These are phyloP conservation scores for Brassica balearica DNA, from an alignment of 441 rosid species.

Conservation along the genomic window DNA sequence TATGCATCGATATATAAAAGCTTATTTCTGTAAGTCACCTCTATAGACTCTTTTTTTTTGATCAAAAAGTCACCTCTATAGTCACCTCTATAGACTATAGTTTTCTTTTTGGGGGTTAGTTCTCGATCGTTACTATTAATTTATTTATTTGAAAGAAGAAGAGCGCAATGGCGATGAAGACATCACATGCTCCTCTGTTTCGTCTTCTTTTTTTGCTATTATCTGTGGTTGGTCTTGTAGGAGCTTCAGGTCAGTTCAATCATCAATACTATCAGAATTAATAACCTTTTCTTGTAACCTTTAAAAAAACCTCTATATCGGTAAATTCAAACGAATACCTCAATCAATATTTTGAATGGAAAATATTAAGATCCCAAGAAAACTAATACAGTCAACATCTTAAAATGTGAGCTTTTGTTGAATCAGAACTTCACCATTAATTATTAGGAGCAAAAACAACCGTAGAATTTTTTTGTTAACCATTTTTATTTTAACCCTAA, in stretches of 20 bases:
- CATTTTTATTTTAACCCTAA: not conserved
- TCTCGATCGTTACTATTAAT: not conserved
- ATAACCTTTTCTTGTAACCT: not conserved
- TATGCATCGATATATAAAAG: not conserved
- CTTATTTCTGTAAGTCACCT: not conserved
- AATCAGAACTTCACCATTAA: not conserved
- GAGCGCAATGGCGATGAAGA: conserved; percentile 23
- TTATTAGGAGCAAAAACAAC: not conserved
- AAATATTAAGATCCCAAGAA: not conserved
- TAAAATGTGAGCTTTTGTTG: not conserved
- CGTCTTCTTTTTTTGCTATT: conserved; percentile 20
- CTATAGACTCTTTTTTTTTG: too few relatives aligned
- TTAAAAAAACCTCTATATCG: not conserved
- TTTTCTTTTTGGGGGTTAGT: not conserved
- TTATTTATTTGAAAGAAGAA: not conserved
- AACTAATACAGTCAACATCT: not conserved
- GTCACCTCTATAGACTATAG: not conserved
- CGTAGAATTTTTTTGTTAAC: not conserved
- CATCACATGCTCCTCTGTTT: conserved; percentile 11
- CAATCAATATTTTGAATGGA: not conserved
- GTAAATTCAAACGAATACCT: not conserved
- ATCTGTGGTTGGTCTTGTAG: conserved; percentile 18
- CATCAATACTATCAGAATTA: not conserved
- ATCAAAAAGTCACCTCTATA: too few relatives aligned
- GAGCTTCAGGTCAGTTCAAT: conserved; percentile 27